Evolutionary conservation across 1,284 basidiomycete species (phyloP).

Genomic region (Cutaneotrichosporon dermatis): DNA sequence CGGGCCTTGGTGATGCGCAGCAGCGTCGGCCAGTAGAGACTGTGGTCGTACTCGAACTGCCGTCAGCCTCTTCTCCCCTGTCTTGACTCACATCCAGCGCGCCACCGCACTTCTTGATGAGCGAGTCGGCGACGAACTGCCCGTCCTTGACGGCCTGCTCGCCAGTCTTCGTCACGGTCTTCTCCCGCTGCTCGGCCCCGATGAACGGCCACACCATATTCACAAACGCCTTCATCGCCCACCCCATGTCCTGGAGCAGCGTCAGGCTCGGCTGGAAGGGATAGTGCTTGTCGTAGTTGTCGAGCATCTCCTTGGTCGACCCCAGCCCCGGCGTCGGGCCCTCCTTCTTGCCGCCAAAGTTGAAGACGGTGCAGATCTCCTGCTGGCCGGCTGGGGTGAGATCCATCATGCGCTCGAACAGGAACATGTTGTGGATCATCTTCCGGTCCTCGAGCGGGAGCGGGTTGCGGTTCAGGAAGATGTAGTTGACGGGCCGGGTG

Average conservation of each 20-base stretch:
- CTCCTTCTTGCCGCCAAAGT: conserved; percentile 41
- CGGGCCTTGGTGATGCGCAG: conserved; percentile 23
- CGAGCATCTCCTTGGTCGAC: conserved; percentile 26
- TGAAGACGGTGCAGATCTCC: conserved; percentile 33
- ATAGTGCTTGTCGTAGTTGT: conserved; percentile 29
- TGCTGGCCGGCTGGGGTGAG: conserved; percentile 34
- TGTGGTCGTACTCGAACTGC: conserved; percentile 28
- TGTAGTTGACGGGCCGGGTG: conserved; percentile 32
- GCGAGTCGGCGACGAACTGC: conserved; percentile 16
- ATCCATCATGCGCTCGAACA: conserved; percentile 41
- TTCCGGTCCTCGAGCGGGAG: conserved; percentile 24
- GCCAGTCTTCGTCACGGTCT: conserved; percentile 27
- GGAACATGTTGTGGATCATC: conserved; percentile 22
- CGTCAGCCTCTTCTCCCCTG: neutral
- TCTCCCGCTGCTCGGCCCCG: conserved; percentile 33
- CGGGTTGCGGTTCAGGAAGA: conserved; percentile 33
- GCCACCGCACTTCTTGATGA: conserved; percentile 36
- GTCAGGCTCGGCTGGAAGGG: conserved; percentile 34
- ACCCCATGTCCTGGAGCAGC: conserved; percentile 38
- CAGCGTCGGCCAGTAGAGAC: conserved; percentile 34
- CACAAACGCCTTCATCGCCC: conserved; percentile 37
- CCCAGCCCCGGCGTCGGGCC: conserved; percentile 32
- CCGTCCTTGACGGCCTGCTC: conserved; percentile 25
- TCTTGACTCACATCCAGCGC: conserved; percentile 25
- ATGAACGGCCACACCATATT: conserved; percentile 45